A percentile compares a stretch with the other conserved stretches of the same genome.
phyloP scores from a whole-genome alignment of 2,329 filamentous ascomycete species.

The Botrytis pseudocinerea region DNA sequence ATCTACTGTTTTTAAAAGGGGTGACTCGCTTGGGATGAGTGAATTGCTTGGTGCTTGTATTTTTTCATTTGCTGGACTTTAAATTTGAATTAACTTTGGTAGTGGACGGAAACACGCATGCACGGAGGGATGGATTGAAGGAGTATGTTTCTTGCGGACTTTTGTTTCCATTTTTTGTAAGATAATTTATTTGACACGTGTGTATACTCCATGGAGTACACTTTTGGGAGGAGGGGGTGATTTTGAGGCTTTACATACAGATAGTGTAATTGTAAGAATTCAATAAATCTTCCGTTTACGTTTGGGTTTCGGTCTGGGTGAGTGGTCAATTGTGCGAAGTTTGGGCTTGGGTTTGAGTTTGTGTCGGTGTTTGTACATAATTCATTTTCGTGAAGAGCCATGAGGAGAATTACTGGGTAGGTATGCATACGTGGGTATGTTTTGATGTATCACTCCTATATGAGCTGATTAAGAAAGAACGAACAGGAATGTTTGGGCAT shows the following conservation, averaged over 20 bases:
- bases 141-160: not conserved
- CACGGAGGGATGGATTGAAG: not conserved
- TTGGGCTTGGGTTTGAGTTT: not conserved
- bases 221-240: not conserved
- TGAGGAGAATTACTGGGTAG: not conserved
- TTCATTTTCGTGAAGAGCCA: not conserved
- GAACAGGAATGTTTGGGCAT: not conserved
- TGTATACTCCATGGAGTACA: not conserved
- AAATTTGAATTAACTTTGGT: not conserved
- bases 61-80: not conserved
- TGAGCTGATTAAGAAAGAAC: not conserved
- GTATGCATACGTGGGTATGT: not conserved
- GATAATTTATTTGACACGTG: not conserved
- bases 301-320: not conserved
- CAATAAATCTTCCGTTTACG: not conserved
- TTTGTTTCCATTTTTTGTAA: conserved; percentile 1
- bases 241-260: not conserved
- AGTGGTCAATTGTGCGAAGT: not conserved
- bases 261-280: conserved; percentile 11
- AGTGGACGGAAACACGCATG: not conserved
- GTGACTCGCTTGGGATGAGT: not conserved
- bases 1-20: not conserved
- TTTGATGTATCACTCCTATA: not conserved
- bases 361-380: not conserved
- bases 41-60: conserved; percentile 2